Base-by-base conservation (phyloP, 2,329 filamentous ascomycete genomes). In the Aurifilum marmelostoma region DNA sequence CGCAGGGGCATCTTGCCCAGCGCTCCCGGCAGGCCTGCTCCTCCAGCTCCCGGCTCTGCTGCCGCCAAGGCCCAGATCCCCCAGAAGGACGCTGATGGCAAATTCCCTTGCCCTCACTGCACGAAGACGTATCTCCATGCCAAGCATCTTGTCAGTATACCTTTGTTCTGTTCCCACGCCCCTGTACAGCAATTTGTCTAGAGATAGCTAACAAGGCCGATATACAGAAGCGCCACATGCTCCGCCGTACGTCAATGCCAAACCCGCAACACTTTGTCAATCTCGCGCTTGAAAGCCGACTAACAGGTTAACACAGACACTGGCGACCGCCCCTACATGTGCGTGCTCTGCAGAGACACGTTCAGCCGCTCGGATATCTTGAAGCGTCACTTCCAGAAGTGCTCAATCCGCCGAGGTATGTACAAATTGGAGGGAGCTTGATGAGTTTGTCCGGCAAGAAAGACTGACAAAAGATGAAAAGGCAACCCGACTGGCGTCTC, bases 351-450 rank as follows among this genome's bases (percentile, higher is more conserved):
- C 85, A 94, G 96, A 80, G 96, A 98, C 81, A 98, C 94, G 43
- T 99, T 99, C 82, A 97, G 93, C 63, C 91, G 96, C 79, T 97
- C 94, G 85, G 96, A 99, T 79, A 98, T 99, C 73, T 84, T 99
- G 76, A 99, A 99, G 86, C 93, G 96, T 73, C 96, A 99, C 83
- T 99, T 98, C 83, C 94, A 97, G 81, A 99, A 99, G 85, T 99
- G 96, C 83, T 97, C 96, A 52, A 93, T 97, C 73, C 91, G 96
- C 76, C 91, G 96, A 78, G 65, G 65, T 67, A 52, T 62, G 65
- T 41, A 37, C 4, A 14, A 61, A 12, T 14, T 2, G 37, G 7
- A 39, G 32, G 14, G 34, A n/a, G n/a, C 29, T 12, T 5, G 18
- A 41, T 41, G 14, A n/a, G n/a, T n/a, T n/a, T n/a, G n/a, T n/a